Percentiles rank a stretch among this genome's conserved stretches.
Conservation (phyloP, 352 stramenopile genomes). For the Aphanomyces astaci region DNA sequence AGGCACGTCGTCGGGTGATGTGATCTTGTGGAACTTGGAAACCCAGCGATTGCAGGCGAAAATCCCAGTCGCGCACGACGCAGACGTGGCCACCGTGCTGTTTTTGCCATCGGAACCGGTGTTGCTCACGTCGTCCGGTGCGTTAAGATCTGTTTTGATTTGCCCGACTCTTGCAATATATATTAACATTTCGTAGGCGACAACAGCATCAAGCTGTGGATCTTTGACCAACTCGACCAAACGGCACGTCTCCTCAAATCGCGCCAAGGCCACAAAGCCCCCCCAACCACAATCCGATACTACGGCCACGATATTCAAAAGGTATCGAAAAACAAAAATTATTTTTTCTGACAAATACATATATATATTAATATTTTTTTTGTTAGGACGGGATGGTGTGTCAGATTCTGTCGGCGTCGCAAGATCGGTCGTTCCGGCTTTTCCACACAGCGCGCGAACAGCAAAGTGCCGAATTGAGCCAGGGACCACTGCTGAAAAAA, state of each 20-base stretch:
- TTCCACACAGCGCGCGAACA: slow-evolving; percentile 88
- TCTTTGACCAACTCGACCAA: slow-evolving; percentile 86
- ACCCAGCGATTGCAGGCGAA: slow-evolving; percentile 80
- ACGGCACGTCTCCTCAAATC: slow-evolving; percentile 84
- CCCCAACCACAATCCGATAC: slow-evolving; percentile 82
- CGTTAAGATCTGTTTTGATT: no score
- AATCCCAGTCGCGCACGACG: slow-evolving; percentile 69
- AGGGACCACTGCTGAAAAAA: slow-evolving; percentile 87
- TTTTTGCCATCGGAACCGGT: slow-evolving; percentile 86
- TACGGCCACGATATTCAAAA: slow-evolving; percentile 76
- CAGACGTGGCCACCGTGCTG: slow-evolving; percentile 53
- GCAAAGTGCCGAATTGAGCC: slow-evolving; percentile 85
- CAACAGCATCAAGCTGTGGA: slow-evolving; percentile 91
- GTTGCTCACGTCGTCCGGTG: slow-evolving; percentile 64
- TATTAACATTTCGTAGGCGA: slow-evolving; percentile 31
- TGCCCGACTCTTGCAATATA: no score
- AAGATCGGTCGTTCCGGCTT: slow-evolving; percentile 85
- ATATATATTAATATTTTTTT: no score
- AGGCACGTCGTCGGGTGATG: slow-evolving; percentile 62
- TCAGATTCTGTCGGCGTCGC: slow-evolving; percentile 85
- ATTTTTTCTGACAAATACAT: no score
- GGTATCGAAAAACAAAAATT: no score
- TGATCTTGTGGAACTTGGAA: slow-evolving; percentile 89
- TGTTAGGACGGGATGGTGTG: slow-evolving; percentile 81
- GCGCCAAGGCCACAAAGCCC: slow-evolving; percentile 75